Conservation (phyloP, 1,284 basidiomycete species). For the Lignosus rhinocerotis region DNA sequence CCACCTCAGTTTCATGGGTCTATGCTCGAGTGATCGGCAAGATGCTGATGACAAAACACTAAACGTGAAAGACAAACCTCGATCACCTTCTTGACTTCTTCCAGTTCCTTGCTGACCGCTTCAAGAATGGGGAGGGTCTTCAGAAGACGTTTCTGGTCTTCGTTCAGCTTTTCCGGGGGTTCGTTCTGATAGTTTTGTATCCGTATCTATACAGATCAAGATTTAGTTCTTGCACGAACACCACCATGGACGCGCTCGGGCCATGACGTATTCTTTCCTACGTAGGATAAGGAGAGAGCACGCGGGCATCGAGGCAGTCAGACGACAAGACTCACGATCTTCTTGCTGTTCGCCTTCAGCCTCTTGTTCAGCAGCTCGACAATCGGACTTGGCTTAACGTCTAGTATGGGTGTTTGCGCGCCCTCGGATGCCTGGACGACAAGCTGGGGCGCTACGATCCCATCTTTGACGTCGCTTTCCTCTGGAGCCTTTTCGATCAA, state of each 20-base stretch:
- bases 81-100: slow-evolving; percentile 77
- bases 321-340: slow-evolving; percentile 63
- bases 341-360: slow-evolving; percentile 75
- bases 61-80: slow-evolving; percentile 53
- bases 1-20: slow-evolving; percentile 65
- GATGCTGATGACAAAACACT: background rate
- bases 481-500: slow-evolving; percentile 53
- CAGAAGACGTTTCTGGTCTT: slow-evolving; percentile 77
- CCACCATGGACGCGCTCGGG: background rate
- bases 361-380: slow-evolving; percentile 79
- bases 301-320: background rate
- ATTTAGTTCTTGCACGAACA: slow-evolving; percentile 7
- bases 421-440: slow-evolving; percentile 43
- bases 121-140: slow-evolving; percentile 74
- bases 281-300: background rate
- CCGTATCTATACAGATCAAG: slow-evolving; percentile 53
- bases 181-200: slow-evolving; percentile 69
- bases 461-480: slow-evolving; percentile 48
- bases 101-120: slow-evolving; percentile 75
- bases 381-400: slow-evolving; percentile 60
- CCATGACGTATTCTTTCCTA: slow-evolving; percentile 18
- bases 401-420: slow-evolving; percentile 43
- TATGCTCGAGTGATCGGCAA: slow-evolving; percentile 29
- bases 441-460: slow-evolving; percentile 48
- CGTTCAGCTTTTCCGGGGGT: slow-evolving; percentile 73